Conservation (phyloP, 1,284 basidiomycete species). For the Ganoderma multipileum region DNA sequence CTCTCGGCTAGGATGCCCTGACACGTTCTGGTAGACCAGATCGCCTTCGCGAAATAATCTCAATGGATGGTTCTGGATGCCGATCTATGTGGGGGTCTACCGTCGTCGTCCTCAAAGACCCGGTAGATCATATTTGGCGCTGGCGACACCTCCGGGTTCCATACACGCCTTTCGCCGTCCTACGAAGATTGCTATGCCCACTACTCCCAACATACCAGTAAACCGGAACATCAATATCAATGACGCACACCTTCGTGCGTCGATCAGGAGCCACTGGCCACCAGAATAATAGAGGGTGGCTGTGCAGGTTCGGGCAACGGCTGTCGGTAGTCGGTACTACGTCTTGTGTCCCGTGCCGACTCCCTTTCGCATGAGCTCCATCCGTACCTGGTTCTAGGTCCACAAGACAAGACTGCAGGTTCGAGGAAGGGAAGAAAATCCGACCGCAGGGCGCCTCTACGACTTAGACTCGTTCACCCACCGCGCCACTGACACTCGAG, state of each 20-base stretch:
- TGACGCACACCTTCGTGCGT: neutral
- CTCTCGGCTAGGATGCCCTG: too few relatives aligned
- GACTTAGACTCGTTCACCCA: neutral
- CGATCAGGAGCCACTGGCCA: neutral
- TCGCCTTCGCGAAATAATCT: too few relatives aligned
- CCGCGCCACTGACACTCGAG: constrained; percentile 2
- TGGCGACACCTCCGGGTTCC: too few relatives aligned
- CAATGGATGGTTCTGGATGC: too few relatives aligned
- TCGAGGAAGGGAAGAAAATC: neutral
- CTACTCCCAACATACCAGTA: too few relatives aligned
- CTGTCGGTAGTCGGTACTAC: too few relatives aligned
- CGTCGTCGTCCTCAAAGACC: too few relatives aligned
- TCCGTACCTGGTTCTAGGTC: neutral
- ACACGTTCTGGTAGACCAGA: too few relatives aligned
- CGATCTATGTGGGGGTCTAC: too few relatives aligned
- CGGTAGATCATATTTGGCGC: too few relatives aligned
- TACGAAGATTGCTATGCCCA: too few relatives aligned
- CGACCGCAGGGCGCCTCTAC: neutral
- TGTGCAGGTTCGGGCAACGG: neutral
- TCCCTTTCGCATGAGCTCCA: neutral
- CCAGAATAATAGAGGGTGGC: neutral
- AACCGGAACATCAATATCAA: neutral
- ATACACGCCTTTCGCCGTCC: too few relatives aligned
- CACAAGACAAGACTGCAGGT: neutral
- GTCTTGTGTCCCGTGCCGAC: neutral